Base-by-base conservation (phyloP, 1,284 basidiomycete species). In the Sanghuangporus sanghuang region DNA sequence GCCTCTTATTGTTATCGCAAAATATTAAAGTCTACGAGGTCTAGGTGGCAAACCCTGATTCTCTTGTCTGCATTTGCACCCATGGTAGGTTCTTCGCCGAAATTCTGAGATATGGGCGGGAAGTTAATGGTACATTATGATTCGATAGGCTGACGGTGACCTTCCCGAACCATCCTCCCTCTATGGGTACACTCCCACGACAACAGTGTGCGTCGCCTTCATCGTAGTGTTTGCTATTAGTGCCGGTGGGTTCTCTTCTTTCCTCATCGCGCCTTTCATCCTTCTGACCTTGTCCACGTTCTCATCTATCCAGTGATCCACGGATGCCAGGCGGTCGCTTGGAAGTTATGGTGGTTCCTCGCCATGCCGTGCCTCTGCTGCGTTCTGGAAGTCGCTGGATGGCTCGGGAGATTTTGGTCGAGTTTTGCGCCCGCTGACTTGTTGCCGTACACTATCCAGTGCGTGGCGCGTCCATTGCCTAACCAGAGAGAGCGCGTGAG, bases 401-500 rank as follows among this genome's bases (percentile, higher is more conserved):
- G 79, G 79, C 68, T 71, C 32, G 76, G 70, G 11, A 69, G 79
- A 6, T 58, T 76, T 2, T 75, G 73, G 73, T 77, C 76, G 2
- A 75, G 72, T 63, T 57, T 68, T 18, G 71, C 68, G 32, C 69
- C 72, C 6, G 55, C 48, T 6, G 57, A 68, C 35, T 38, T 71
- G 5, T 70, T 67, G 16, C 74, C 77, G 1, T 80, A 71, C 66
- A 71, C 82, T 55, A 81, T 83, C 70, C 82, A 84, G 79, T 78
- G 56, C 57, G 77, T 72, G 40, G 14, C 16, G 53, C 18, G n/a
- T 23, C 27, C 12, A 44, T 11, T 23, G 9, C 32, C 16, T 18
- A 18, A 14, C 6, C 40, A 11, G 40, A 2, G 11, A 42, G 11
- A 12, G 3, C n/a, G n/a, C 40, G n/a, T 42, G 40, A 1, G n/a